phyloP scores from a whole-genome alignment of 257 asterid genomes.

The Penstemon newberryi region DNA sequence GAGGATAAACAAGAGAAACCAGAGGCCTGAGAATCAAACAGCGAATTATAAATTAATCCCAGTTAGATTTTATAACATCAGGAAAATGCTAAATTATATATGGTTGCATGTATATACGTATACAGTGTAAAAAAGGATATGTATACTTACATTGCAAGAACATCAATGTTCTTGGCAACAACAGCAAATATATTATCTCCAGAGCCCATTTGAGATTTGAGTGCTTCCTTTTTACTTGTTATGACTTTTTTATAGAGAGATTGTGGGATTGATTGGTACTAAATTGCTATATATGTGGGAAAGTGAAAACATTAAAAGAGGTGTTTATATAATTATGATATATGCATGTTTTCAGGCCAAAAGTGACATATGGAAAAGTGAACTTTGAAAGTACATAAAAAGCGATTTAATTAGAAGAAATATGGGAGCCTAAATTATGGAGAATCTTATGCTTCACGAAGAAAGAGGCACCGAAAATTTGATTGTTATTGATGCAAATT shows the following conservation, averaged over 20 bases:
- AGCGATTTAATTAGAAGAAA: slow-evolving; percentile 34
- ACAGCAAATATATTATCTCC: slow-evolving; percentile 74
- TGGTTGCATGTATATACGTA: neutral
- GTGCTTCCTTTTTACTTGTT: neutral
- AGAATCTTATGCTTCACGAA: slow-evolving; percentile 64
- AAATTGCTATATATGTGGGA: slow-evolving; percentile 19
- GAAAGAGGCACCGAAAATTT: slow-evolving; percentile 86
- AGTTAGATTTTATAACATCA: slow-evolving; percentile 1
- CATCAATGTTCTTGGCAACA: slow-evolving; percentile 80
- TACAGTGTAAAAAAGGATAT: neutral
- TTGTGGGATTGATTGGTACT: neutral
- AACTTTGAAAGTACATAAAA: slow-evolving; percentile 39
- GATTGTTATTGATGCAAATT: slow-evolving; percentile 25
- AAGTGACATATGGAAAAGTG: slow-evolving; percentile 37
- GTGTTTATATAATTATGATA: slow-evolving; percentile 27
- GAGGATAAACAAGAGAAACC: slow-evolving; percentile 81
- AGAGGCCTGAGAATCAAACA: slow-evolving; percentile 65
- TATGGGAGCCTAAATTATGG: slow-evolving; percentile 32
- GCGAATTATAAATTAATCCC: neutral
- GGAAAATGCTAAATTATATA: neutral
- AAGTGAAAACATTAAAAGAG: slow-evolving; percentile 30
- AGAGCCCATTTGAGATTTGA: slow-evolving; percentile 54
- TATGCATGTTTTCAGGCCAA: slow-evolving; percentile 42
- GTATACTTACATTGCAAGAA: slow-evolving; percentile 70
- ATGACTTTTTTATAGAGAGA: neutral